Base-by-base conservation (phyloP, 352 stramenopile species). In the Phytophthora constricta region DNA sequence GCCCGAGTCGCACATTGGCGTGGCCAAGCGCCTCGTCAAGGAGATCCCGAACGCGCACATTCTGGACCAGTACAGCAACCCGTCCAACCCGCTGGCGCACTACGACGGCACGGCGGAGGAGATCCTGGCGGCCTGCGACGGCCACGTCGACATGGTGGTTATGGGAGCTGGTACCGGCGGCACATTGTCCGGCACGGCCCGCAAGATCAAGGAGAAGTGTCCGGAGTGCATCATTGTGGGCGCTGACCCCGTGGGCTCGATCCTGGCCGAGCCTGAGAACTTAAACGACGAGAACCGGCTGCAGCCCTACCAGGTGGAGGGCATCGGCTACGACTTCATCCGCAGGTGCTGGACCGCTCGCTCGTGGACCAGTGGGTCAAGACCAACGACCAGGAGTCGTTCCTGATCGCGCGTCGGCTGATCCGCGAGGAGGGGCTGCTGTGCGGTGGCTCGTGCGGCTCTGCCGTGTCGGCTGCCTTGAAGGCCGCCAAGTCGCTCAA, bases 301-400 rank as follows among this genome's bases (percentile, higher is more conserved):
- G 14, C 79, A 95, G 63, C 64, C 90, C 8, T 98, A 98, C 78
- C 79, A 98, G 70, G 95, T 99, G 11, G 96, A 99, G 67, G 97
- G 97, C 27, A 99, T 98, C 59, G 96, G 97, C 34, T 99, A 99
- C 76, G 97, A 99, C 69, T 99, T 99, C 72, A 98, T 99, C 51
- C 97, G 3, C 79, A 94, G 11, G 97, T 99, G 27, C 84, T 98
- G 27, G 89, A 99, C 82, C 89, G 96, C 45, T 81, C 76, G n/a
- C 72, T 98, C 10, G 84, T 99, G 17, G 95, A 99, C 78, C 43
- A 74, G 27, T 99, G 97, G 97, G 82, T 98, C 61, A 99, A 99
- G 84, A 95, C 88, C 14, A 89, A 91, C 41, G 95, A 99, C 71
- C 81, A 92, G 61, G 96, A 98, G 49, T 97, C 85, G 56, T 97